phyloP scores from a whole-genome alignment of 2,329 filamentous ascomycete genomes.

The Verticillium klebahnii region DNA sequence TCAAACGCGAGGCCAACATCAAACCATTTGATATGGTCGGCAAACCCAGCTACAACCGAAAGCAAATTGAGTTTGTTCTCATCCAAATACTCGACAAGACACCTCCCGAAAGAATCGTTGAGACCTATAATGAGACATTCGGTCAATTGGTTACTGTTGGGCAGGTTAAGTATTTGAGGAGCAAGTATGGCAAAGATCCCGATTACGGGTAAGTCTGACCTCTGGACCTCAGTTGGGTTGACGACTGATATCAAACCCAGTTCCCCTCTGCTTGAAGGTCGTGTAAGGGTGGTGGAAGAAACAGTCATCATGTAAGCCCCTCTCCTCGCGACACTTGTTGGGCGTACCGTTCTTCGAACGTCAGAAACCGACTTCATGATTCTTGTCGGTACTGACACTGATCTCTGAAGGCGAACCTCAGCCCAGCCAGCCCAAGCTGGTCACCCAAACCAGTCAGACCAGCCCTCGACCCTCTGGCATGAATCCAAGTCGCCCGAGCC shows the following conservation, averaged over 20 bases:
- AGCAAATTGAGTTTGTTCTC: constrained; percentile 30
- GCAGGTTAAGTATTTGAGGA: constrained; percentile 34
- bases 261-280: neutral
- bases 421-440: too few relatives aligned
- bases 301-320: neutral
- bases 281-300: neutral
- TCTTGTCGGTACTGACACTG: too few relatives aligned
- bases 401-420: too few relatives aligned
- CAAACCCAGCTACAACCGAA: constrained; percentile 25
- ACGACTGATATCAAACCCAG: neutral
- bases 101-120: constrained; percentile 18
- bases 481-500: too few relatives aligned
- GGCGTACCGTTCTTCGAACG: too few relatives aligned
- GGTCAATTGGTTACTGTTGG: constrained; percentile 19
- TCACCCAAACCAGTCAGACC: too few relatives aligned
- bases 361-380: too few relatives aligned
- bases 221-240: neutral
- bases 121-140: constrained; percentile 22
- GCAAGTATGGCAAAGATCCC: constrained; percentile 35
- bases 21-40: constrained; percentile 24
- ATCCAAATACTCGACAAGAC: constrained; percentile 19
- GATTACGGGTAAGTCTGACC: constrained; percentile 28
- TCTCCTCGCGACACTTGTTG: neutral
- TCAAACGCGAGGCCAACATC: neutral
- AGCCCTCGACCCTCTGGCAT: too few relatives aligned